These are phyloP conservation scores for Plasmodium inui DNA, from an alignment of 169 alveolate species.

Conservation along the genomic window DNA sequence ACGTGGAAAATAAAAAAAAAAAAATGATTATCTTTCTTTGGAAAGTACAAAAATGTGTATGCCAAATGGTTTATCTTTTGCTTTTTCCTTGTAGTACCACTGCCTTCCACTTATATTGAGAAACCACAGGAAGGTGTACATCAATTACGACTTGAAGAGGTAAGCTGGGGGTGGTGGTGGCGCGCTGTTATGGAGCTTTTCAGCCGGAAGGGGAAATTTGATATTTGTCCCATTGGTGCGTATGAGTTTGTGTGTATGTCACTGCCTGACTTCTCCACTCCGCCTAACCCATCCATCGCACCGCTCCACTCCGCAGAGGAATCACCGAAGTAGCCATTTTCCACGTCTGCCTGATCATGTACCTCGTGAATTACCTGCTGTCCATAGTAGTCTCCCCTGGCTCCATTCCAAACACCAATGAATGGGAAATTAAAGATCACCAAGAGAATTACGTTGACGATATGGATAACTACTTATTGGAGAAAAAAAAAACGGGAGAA, in stretches of 20 bases:
- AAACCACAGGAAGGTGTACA: conserved; percentile 45
- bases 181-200: not conserved
- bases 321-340: conserved; percentile 34
- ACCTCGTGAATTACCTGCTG: conserved; percentile 84
- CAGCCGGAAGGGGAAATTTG: not conserved
- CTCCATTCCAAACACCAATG: conserved; percentile 87
- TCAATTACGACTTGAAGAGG: conserved; percentile 44
- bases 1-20: not conserved
- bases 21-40: not conserved
- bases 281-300: not conserved
- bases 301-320: conserved; percentile 55
- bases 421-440: conserved; percentile 82
- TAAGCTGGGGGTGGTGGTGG: not conserved
- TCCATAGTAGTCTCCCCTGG: conserved; percentile 89
- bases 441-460: conserved; percentile 29
- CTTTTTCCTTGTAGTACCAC: conserved; percentile 43
- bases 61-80: not conserved
- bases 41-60: not conserved
- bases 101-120: conserved; percentile 36
- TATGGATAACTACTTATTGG: conserved; percentile 71
- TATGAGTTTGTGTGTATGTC: not conserved
- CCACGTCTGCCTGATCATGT: conserved; percentile 78
- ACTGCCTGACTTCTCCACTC: not conserved
- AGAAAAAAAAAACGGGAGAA: conserved; percentile 83
- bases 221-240: not conserved